These are phyloP conservation scores for Thelonectria rubi DNA, from an alignment of 2,329 filamentous ascomycete genomes.

Conservation along the genomic window DNA sequence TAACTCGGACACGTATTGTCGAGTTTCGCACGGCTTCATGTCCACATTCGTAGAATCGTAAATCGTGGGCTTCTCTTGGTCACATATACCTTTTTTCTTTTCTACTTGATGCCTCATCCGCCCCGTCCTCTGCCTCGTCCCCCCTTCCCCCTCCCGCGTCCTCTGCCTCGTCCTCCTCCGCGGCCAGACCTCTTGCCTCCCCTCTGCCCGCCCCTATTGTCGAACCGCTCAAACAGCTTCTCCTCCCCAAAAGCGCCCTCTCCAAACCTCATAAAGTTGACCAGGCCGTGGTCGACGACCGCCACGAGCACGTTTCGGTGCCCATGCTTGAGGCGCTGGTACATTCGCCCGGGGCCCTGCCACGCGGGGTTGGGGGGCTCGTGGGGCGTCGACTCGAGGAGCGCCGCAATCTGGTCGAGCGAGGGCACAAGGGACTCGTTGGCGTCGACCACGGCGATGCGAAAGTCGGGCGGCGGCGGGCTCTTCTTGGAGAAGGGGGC, in stretches of 20 bases:
- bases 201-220: conserved; percentile 50
- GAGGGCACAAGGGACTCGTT: conserved; percentile 76
- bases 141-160: conserved; percentile 41
- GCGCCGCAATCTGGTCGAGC: conserved; percentile 72
- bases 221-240: conserved; percentile 71
- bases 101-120: conserved; percentile 33
- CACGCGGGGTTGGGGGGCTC: conserved; percentile 61
- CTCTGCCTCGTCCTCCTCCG: conserved; percentile 51
- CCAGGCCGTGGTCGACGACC: conserved; percentile 87
- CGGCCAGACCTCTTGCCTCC: conserved; percentile 55
- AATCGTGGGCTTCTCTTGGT: conserved; percentile 14
- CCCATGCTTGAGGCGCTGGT: conserved; percentile 84
- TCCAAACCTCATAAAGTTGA: conserved; percentile 84
- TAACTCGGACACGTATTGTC: conserved; percentile 10
- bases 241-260: conserved; percentile 85
- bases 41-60: conserved; percentile 21
- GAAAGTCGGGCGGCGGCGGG: conserved; percentile 83
- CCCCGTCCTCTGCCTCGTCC: conserved; percentile 41
- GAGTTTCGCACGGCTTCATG: conserved; percentile 1
- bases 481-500: conserved; percentile 79
- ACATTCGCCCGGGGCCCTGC: conserved; percentile 63
- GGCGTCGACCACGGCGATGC: conserved; percentile 83
- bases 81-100: conserved; percentile 12
- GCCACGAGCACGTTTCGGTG: conserved; percentile 85
- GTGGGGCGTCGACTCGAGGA: conserved; percentile 79